Evolutionary conservation across 1,139 yeast species (phyloP).

Genomic region (Candida neerlandica): DNA sequence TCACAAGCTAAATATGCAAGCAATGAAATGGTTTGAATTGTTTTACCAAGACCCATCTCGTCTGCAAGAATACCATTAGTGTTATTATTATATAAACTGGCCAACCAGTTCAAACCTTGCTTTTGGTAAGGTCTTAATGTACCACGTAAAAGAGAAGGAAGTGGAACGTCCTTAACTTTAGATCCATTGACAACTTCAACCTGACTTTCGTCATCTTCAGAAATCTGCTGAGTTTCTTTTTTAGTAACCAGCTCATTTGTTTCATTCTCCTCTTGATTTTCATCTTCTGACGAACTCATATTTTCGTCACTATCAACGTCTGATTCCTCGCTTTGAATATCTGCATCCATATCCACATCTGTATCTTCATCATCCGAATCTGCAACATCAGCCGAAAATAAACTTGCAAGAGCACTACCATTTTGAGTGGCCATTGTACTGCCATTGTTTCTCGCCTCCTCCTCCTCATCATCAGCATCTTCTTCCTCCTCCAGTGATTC

Average conservation of each 20-base stretch:
- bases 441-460: conserved; percentile 1
- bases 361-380: conserved; percentile 16
- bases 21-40: conserved; percentile 92
- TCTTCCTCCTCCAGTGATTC: conserved; percentile 16
- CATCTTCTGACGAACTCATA: conserved; percentile 20
- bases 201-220: conserved; percentile 22
- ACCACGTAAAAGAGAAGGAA: conserved; percentile 75
- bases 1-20: conserved; percentile 89
- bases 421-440: not conserved
- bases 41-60: conserved; percentile 98
- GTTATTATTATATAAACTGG: conserved; percentile 86
- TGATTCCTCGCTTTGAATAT: conserved; percentile 12
- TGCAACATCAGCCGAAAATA: conserved; percentile 6
- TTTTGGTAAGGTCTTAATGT: conserved; percentile 88
- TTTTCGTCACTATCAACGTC: conserved; percentile 22
- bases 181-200: conserved; percentile 39
- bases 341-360: conserved; percentile 16
- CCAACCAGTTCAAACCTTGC: conserved; percentile 96
- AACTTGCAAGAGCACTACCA: conserved; percentile 13
- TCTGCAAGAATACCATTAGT: conserved; percentile 98
- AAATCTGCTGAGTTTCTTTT: conserved; percentile 27
- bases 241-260: conserved; percentile 9
- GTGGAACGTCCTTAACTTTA: conserved; percentile 68
- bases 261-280: conserved; percentile 19
- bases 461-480: conserved; percentile 4